These are phyloP conservation scores for Backusella mclennaniae DNA, from an alignment of 192 early-diverging fungal genomes.

Conservation along the genomic window DNA sequence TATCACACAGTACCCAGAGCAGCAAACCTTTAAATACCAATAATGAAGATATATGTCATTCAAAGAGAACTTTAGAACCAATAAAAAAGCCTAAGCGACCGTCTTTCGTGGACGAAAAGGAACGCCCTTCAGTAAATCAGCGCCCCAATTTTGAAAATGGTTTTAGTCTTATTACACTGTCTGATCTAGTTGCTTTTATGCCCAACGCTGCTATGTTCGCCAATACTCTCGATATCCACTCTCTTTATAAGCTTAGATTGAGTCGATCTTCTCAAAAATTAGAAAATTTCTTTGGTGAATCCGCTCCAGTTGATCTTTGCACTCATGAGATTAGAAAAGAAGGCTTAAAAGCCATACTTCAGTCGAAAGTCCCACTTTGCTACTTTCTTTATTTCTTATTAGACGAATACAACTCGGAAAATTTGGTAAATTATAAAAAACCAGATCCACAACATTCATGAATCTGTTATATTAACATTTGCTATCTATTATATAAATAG, in stretches of 20 bases:
- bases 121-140: background rate
- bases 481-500: constrained; percentile 14
- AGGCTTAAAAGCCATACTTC: constrained; percentile 48
- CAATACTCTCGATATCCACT: constrained; percentile 27
- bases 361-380: constrained; percentile 47
- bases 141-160: background rate
- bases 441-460: background rate
- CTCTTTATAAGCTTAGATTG: constrained; percentile 34
- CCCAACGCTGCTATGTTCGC: background rate
- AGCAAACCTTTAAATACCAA: background rate
- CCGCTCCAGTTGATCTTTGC: constrained; percentile 44
- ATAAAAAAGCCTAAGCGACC: background rate
- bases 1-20: background rate
- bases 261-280: constrained; percentile 34
- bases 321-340: constrained; percentile 41
- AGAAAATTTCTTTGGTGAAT: constrained; percentile 45
- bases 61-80: background rate
- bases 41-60: background rate
- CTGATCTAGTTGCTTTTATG: background rate
- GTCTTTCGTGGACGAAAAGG: background rate
- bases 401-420: constrained; percentile 49
- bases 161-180: background rate
- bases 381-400: constrained; percentile 51
- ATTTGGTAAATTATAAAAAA: constrained; percentile 35
- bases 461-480: background rate